A percentile compares a stretch with the other conserved stretches of the same genome.
Conservation (phyloP, 2,329 filamentous ascomycete species). For the Neonectria neomacrospora region DNA sequence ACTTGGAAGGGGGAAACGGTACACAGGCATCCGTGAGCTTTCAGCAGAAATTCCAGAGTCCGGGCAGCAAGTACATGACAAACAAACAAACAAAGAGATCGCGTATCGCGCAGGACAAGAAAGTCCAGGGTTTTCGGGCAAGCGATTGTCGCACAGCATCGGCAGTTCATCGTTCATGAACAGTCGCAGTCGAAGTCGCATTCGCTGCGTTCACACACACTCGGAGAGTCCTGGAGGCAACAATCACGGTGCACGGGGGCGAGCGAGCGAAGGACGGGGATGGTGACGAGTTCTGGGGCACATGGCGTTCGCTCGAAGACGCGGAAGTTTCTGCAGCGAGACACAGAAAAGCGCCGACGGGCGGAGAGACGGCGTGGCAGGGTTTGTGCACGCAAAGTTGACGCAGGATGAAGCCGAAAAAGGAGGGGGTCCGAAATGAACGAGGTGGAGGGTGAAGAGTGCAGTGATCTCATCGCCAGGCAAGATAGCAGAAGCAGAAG, state of each 20-base stretch:
- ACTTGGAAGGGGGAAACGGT: conserved; percentile 13
- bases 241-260: conserved; percentile 39
- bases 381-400: conserved; percentile 16
- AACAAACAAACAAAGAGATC: conserved; percentile 9
- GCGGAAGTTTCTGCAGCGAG: conserved; percentile 22
- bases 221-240: conserved; percentile 36
- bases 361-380: conserved; percentile 17
- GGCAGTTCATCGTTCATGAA: conserved; percentile 29
- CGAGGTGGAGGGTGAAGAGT: conserved; percentile 29
- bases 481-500: conserved; percentile 3
- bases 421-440: conserved; percentile 14
- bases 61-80: conserved; percentile 15
- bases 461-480: conserved; percentile 3
- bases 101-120: conserved; percentile 10
- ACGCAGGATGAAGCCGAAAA: conserved; percentile 14
- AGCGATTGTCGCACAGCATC: conserved; percentile 34
- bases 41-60: conserved; percentile 20
- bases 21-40: conserved; percentile 12
- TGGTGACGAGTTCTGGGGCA: conserved; percentile 29
- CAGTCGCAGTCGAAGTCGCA: conserved; percentile 31
- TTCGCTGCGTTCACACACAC: conserved; percentile 39
- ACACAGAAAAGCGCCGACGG: conserved; percentile 23
- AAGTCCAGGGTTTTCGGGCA: conserved; percentile 17
- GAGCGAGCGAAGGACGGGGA: conserved; percentile 29
- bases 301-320: conserved; percentile 17